Evolutionary conservation across 1,284 basidiomycete species (phyloP).

Genomic region (Athelia psychrophila): DNA sequence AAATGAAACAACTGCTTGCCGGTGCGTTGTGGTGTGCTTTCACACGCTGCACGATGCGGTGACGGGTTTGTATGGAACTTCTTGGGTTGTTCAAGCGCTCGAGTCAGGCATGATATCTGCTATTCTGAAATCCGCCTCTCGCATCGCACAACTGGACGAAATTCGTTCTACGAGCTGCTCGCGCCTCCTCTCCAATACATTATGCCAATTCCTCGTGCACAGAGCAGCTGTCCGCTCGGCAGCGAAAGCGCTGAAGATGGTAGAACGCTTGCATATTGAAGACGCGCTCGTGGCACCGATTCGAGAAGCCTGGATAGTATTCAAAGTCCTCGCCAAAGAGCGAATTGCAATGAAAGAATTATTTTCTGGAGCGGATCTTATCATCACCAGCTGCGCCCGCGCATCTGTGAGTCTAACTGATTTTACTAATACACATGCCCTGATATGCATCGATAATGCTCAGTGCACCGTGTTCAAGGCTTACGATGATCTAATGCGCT

Average conservation of each 20-base stretch:
- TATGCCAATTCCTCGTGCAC: not conserved
- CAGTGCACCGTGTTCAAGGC: no score
- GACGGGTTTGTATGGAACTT: not conserved
- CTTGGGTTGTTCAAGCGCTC: not conserved
- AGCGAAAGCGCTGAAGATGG: not conserved
- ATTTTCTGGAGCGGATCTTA: no score
- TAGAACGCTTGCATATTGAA: not conserved
- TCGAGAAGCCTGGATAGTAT: not conserved
- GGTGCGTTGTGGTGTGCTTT: not conserved
- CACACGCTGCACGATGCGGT: not conserved
- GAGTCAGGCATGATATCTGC: not conserved
- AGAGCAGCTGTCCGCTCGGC: not conserved
- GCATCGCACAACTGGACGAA: not conserved
- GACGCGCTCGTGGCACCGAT: not conserved
- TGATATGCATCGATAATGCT: no score
- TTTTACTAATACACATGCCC: no score
- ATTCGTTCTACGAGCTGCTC: not conserved
- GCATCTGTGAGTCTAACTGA: no score
- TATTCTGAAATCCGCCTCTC: not conserved
- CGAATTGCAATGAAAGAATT: no score
- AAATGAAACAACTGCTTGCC: no score
- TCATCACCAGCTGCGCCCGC: no score
- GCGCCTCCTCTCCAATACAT: not conserved
- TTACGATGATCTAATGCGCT: no score
- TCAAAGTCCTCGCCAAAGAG: not conserved